Percentiles rank a stretch among this genome's conserved stretches.
Conservation (phyloP, 78 protist species). For the Speleostelium caveatum region DNA sequence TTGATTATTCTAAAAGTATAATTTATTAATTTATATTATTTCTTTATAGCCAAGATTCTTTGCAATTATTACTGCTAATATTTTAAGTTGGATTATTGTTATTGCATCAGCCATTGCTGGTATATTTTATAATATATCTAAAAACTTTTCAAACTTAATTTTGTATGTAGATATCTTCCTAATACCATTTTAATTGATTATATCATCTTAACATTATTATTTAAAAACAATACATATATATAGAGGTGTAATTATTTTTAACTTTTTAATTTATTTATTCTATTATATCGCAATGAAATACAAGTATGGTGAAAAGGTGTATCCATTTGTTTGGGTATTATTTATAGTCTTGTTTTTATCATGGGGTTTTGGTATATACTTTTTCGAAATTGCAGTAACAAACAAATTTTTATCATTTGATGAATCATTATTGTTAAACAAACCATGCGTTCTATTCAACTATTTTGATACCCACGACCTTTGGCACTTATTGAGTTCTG, state of each 20-base stretch:
- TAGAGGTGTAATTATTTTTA: conserved; percentile 72
- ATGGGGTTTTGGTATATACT: conserved; percentile 70
- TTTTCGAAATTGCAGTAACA: conserved; percentile 63
- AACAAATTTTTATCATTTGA: conserved; percentile 63
- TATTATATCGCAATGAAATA: conserved; percentile 79
- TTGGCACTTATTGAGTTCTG: conserved; percentile 60
- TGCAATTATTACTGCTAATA: conserved; percentile 37
- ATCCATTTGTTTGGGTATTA: conserved; percentile 46
- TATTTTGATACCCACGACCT: conserved; percentile 65
- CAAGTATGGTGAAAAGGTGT: conserved; percentile 62
- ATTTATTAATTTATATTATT: too few species aligned
- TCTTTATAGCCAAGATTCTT: conserved; percentile 44
- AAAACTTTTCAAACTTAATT: conserved; percentile 63
- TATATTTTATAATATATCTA: conserved; percentile 32
- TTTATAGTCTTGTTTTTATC: conserved; percentile 44
- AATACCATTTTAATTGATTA: neutral
- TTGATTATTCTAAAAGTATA: too few species aligned
- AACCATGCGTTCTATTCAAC: conserved; percentile 58
- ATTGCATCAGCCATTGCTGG: conserved; percentile 30
- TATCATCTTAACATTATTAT: neutral
- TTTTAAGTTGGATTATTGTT: conserved; percentile 46
- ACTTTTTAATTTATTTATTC: conserved; percentile 68
- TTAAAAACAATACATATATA: neutral
- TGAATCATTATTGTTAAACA: conserved; percentile 35
- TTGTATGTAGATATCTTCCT: conserved; percentile 48